Base-by-base conservation (phyloP, 495 filamentous ascomycete genomes). In the Podospora fimiseda region DNA sequence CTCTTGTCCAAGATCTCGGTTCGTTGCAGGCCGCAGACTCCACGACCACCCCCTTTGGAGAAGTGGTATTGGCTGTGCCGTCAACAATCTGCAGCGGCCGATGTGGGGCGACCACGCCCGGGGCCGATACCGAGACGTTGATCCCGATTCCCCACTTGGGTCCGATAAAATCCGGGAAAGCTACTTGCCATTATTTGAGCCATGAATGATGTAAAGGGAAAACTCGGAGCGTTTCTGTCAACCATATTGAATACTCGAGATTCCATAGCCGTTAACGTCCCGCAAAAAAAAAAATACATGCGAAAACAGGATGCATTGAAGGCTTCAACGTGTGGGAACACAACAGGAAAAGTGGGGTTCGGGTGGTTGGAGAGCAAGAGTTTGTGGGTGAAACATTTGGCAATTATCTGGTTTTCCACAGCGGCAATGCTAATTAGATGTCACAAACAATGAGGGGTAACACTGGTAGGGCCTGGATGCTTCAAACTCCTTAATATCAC, bases 41-140 rank as follows among this genome's bases (percentile, higher is more conserved):
- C 19, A 38, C 19, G 24, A 43, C 30, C 48, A 36, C 30, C 48
- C 41, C 20, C 42, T 36, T 27, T 37, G 18, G 43, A 20, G 19
- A 2, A 3, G 37, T 43, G 33, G 45, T 8, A 57, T 53, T 50
- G 55, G 50, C 40, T 50, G 44, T 6, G 24, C 27, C 22, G 3
- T 16, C 9, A 8, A 43, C 43, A 1, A 14, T 8, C 37, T 43
- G 40, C 21, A 16, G 40, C 30, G 49, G 50, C 41, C 49, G 15
- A 23, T n/a, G 55, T 45, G 55, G 53, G 50, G 45, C 24, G 19
- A 23, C 40, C 55, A 30, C 38, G 54, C 50, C 27, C 55, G 27
- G 50, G 55, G 19, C 50, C 50, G 43, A 15, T 9, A 16, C 50
- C 55, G 50, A 48, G 50, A 57, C 55, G 38, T 21, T 14, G 19